Evolutionary conservation across 208 protist genomes (phyloP), one percentile per base, ranked within the genome.

Genomic region (Leishmania guyanensis): DNA sequence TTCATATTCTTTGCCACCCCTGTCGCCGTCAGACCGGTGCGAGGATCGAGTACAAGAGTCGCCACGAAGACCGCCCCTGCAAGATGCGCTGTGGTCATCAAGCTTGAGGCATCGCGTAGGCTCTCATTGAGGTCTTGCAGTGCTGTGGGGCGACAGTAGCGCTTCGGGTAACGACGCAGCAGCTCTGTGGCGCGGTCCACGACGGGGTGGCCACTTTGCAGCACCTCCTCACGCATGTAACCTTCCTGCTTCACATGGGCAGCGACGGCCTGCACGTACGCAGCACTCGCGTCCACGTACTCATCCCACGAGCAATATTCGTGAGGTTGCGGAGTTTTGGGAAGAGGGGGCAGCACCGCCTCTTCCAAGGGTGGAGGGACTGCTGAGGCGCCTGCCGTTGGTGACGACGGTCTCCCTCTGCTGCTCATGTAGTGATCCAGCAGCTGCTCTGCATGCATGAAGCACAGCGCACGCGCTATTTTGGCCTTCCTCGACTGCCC

Each of bases 401-500:
- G n/a, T n/a, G 29, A 51, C 29, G 26, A 58, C 6, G 56, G 29
- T 8, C 56, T 33, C 43, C 12, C 39, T 43, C 74, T 48, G 26
- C 8, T 53, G 65, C 77, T 85, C 43, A 84, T 88, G 76, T 88
- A 92, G 81, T 94, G 84, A 77, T 96, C 89, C n/a, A 97, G 88
- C 16, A 97, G 89, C 29, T 78, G 50, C 29, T 79, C 74, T 8
- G 91, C 94, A 79, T 97, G 94, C 91, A 96, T 93, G 82, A 82
- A 94, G 78, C 92, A 97, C 8, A 97, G 82, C 26, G 83, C 80
- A 48, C 79, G 79, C 0, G 94, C 89, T 10, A 72, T 75, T 76
- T 94, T 94, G 46, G 81, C 79, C 48, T 89, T 88, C 14, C 51
- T 84, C 17, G 94, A 91, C 69, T 94, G 86, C 22, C 93, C 93